Base-by-base conservation (phyloP, 495 filamentous ascomycete species). In the Tuber borchii region DNA sequence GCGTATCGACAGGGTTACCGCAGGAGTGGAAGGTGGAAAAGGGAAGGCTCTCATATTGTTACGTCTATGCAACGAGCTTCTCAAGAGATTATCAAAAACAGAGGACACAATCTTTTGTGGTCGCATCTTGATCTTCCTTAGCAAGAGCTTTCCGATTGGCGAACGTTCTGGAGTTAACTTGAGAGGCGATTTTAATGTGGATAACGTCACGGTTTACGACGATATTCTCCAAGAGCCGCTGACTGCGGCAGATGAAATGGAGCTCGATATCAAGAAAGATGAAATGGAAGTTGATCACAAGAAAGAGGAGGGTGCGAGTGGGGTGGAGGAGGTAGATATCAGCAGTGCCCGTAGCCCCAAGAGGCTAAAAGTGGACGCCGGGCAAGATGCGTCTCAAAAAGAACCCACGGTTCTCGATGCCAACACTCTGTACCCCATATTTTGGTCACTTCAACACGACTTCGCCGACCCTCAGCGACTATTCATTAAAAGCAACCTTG, bases 41-140 rank as follows among this genome's bases (percentile, higher is more conserved):
- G 90, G 92, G 77, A 97, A 97, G 84, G 90, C 91, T 74, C 85
- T 97, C 69, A 88, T 97, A 73, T 94, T 97, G 77, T 86, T 99
- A 5, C 88, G 95, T 80, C 91, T 92, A 34, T 98, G 96, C 86
- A 99, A 98, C 84, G 96, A 98, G 84, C 87, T 99, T 4, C 88
- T 98, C 14, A 90, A 95, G 70, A 88, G 95, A 73, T 87, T 99
- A 6, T 98, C 95, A 3, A 88, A 97, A 70, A 93, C 95, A 6
- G 93, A 97, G 81, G 96, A 99, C 84, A 93, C 96, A 0, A 94
- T 97, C 4, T 99, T 99, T 84, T 97, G 94, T 83, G 95, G 95
- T 48, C 88, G 95, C 69, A 94, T 99, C 34, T 97, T 97, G 82
- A 97, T 99, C 78, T 99, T 97, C 82, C 89, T 98, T 75, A 98